phyloP scores from a whole-genome alignment of 1,284 basidiomycete species.

The Cryptococcus sp. region DNA sequence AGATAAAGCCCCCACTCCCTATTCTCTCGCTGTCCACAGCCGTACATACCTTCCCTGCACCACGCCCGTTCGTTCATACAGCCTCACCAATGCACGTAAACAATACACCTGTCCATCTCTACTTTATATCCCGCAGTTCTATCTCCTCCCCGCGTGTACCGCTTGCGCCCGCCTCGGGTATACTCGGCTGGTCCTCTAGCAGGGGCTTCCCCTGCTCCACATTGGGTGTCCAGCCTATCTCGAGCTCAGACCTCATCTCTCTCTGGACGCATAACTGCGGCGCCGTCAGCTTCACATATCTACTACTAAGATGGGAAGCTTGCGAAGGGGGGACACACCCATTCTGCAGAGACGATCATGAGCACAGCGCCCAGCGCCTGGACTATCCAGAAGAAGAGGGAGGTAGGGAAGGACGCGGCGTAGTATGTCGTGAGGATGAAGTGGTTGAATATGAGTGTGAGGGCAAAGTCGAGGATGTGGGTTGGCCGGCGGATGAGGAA shows the following conservation, averaged over 20 bases:
- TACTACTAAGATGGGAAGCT: too few relatives aligned
- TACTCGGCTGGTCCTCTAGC: slow-evolving; percentile 2
- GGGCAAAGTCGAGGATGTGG: slow-evolving; percentile 87
- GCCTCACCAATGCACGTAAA: too few relatives aligned
- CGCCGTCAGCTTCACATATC: background rate
- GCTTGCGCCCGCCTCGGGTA: slow-evolving; percentile 6
- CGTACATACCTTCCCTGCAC: slow-evolving; percentile 24
- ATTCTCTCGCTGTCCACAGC: too few relatives aligned
- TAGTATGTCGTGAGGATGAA: slow-evolving; percentile 89
- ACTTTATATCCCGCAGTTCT: slow-evolving; percentile 25
- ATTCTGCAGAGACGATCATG: slow-evolving; percentile 76
- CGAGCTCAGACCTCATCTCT: slow-evolving; percentile 85
- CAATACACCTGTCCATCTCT: too few relatives aligned
- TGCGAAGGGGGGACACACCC: background rate
- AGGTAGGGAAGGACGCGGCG: slow-evolving; percentile 78
- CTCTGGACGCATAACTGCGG: slow-evolving; percentile 71
- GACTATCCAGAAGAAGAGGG: slow-evolving; percentile 83
- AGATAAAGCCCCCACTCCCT: too few relatives aligned
- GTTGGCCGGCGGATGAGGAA: slow-evolving; percentile 83
- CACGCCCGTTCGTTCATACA: too few relatives aligned
- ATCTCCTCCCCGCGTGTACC: slow-evolving; percentile 23
- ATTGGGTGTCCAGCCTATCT: slow-evolving; percentile 46
- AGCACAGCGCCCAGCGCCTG: slow-evolving; percentile 67
- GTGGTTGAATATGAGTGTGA: slow-evolving; percentile 87
- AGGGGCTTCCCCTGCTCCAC: slow-evolving; percentile 12